Evolutionary conservation across 805 yeast genomes (phyloP), one percentile per base, ranked within the genome.

Genomic region (Wickerhamiella alocasiicola): DNA sequence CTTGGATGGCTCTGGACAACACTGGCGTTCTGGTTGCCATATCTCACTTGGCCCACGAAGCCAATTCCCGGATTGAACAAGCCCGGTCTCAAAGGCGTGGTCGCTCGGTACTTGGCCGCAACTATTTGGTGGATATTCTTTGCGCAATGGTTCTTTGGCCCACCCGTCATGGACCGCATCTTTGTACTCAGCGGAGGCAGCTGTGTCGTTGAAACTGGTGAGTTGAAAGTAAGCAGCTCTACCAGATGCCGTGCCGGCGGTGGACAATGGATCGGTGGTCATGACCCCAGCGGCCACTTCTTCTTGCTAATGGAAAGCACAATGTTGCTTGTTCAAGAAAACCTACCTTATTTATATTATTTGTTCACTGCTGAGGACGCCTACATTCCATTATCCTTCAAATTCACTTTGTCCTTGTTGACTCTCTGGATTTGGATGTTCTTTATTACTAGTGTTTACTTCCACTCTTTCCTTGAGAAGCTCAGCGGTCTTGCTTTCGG

Each of bases 211-310:
- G 29, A 23, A n/a, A 11, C 15, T 9, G 41, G 26, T 3, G 45
- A 31, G 18, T 11, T 29, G 12, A 21, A 37, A 6, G 39, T 42
- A 11, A 42, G 44, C 30, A 17, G 17, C 9, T 34, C 48, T 2
- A 44, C 49, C 34, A 5, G 25, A 16, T 71, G 91, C 56, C 59
- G 91, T 56, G 39, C 55, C 45, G 21, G 71, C 53, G 84, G 76
- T 38, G 79, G 97, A 0, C 44, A 52, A 12, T 81, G 88, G 91
- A 46, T 49, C 6, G 84, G 95, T 0, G 98, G 98, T 0, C 95
- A 84, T 55, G 98, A 91, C 62, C 95, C 97, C 4, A 78, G 88
- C 46, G 98, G 98, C 0, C 98, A 91, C 55, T 78, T 83, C 1
- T 91, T 87, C 51, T 57, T 91, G 31, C 62, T 88, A 33, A 69